Percentiles rank a stretch among this genome's conserved stretches.
Evolutionary conservation across 345 rosid species (phyloP).

Genomic region (Lumnitzera littorea): DNA sequence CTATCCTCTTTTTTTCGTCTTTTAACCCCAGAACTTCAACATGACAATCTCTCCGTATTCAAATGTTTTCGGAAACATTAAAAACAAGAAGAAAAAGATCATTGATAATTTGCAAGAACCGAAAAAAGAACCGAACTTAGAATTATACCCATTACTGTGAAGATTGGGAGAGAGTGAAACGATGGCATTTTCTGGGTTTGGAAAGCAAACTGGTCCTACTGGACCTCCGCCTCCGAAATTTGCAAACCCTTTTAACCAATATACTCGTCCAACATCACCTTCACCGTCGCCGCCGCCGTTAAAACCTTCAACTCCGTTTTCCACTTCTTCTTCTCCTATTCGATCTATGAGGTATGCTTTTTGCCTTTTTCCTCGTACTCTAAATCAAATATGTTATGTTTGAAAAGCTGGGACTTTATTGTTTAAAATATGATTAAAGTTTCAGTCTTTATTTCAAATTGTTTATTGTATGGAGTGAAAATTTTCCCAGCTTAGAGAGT

Average conservation of each 20-base stretch:
- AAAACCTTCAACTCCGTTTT: constrained; percentile 16
- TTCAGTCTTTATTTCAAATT: background rate
- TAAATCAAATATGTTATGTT: no score
- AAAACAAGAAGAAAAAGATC: no score
- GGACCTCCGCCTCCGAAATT: constrained; percentile 8
- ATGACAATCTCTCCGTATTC: no score
- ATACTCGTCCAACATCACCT: constrained; percentile 20
- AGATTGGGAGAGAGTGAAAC: constrained; percentile 2
- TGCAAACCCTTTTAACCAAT: constrained; percentile 18
- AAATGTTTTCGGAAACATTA: no score
- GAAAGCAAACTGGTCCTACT: constrained; percentile 38
- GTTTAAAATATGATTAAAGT: background rate
- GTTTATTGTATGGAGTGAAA: no score
- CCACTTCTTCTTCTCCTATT: background rate
- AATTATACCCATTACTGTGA: no score
- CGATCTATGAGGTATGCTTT: constrained; percentile 7
- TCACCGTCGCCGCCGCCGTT: constrained; percentile 11
- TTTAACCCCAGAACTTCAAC: no score
- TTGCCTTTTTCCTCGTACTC: background rate
- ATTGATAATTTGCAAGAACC: no score
- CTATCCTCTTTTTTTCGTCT: no score
- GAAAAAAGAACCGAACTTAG: no score
- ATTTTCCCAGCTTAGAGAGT: no score
- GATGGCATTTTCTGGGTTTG: constrained; percentile 36
- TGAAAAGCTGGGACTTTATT: no score